phyloP scores from a whole-genome alignment of 2,329 filamentous ascomycete species.

The Trichoderma sp. region DNA sequence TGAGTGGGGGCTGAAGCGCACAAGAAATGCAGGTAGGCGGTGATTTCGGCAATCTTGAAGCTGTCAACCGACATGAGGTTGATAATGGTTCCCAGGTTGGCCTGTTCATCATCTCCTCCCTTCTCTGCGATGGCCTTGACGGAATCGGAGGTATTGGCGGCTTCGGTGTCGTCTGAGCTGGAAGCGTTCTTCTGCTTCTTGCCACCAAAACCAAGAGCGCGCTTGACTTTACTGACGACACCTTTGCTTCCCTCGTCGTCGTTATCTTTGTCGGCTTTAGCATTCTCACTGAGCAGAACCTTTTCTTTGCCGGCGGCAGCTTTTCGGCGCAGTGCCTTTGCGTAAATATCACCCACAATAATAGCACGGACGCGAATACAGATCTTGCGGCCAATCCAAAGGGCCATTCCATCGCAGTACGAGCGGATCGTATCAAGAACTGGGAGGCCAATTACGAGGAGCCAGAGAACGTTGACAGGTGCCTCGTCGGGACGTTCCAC shows the following conservation, averaged over 20 bases:
- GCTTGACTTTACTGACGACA: slow-evolving; percentile 51
- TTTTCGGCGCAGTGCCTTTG: slow-evolving; percentile 89
- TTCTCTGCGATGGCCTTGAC: slow-evolving; percentile 40
- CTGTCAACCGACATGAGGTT: slow-evolving; percentile 99
- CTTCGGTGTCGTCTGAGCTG: slow-evolving; percentile 35
- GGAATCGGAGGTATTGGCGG: slow-evolving; percentile 30
- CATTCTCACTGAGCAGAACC: slow-evolving; percentile 58
- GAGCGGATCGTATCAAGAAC: slow-evolving; percentile 79
- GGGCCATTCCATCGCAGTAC: slow-evolving; percentile 76
- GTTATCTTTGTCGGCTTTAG: slow-evolving; percentile 33
- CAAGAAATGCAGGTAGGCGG: slow-evolving; percentile 93
- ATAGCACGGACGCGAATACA: slow-evolving; percentile 92
- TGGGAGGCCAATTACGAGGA: slow-evolving; percentile 89
- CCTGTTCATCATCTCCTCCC: slow-evolving; percentile 62
- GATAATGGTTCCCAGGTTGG: slow-evolving; percentile 96
- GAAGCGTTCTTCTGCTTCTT: slow-evolving; percentile 48
- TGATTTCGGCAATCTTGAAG: slow-evolving; percentile 95
- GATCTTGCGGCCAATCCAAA: slow-evolving; percentile 92
- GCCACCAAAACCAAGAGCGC: slow-evolving; percentile 60
- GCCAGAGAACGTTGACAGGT: slow-evolving; percentile 87
- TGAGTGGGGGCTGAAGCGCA: slow-evolving; percentile 89
- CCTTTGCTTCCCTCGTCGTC: slow-evolving; percentile 38
- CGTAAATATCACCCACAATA: slow-evolving; percentile 95
- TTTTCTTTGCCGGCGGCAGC: slow-evolving; percentile 76
- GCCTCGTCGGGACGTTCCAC: slow-evolving; percentile 77